Base-by-base conservation (phyloP, 352 stramenopile genomes). In the Phytophthora brassicae region DNA sequence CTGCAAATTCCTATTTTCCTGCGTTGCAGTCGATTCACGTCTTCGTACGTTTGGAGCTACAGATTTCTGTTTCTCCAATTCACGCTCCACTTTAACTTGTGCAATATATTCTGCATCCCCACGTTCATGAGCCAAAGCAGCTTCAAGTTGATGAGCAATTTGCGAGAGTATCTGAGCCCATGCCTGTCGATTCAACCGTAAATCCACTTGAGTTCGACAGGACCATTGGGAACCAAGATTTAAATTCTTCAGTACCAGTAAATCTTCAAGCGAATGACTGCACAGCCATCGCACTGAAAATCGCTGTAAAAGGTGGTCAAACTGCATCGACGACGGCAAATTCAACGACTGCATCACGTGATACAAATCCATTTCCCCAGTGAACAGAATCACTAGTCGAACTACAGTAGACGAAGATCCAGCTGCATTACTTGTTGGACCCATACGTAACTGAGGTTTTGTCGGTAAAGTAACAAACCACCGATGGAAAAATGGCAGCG, bases 341-440 rank as follows among this genome's bases (percentile, higher is more conserved):
- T 70, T 64, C 16, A 81, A 57, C 19, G 53, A 71, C 45, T 82
- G 73, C 68, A 88, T 83, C n/a, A 88, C 66, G 14, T 80, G 66
- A 51, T 84, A 88, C n/a, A 85, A 48, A 35, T 88, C 79, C 64
- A 88, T 71, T 22, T 65, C 60, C 1, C 81, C 74, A 3, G 71
- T 81, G 41, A 91, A 89, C 9, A 92, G 54, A 2, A 92, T 36
- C n/a, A 90, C 78, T 8, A 92, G 38, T 11, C 82, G 82, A 65
- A 90, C 68, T n/a, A 89, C 66, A 0, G 49, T 33, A 2, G 77
- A 64, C 7, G 48, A 64, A 0, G 68, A 48, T 14, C 59, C 54
- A 55, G 50, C 56, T 2, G 22, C 41, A 20, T 53, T 52, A 3
- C 61, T 64, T 23, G 50, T 35, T 35, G 60, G 56, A 1, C 72